Evolutionary conservation across 805 yeast genomes (phyloP).

Genomic region (Candida tammaniensis): DNA sequence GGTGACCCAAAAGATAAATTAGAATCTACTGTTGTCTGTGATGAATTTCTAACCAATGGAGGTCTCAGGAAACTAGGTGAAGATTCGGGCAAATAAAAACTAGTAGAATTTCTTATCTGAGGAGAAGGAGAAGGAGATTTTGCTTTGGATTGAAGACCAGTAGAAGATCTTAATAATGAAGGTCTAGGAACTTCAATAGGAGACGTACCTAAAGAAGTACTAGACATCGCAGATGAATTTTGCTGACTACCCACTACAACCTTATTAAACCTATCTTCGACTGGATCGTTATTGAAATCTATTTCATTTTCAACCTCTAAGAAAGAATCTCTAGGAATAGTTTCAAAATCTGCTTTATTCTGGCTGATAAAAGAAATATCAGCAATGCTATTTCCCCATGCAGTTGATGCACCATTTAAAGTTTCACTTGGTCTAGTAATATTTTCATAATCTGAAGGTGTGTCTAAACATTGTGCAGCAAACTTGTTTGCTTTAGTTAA

Average conservation of each 20-base stretch:
- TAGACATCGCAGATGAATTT: constrained; percentile 1
- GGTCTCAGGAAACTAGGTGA: constrained; percentile 19
- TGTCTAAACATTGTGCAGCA: constrained; percentile 32
- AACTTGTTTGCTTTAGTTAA: constrained; percentile 39
- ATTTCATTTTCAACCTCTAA: constrained; percentile 11
- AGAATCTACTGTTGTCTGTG: constrained; percentile 37
- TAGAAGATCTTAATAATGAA: constrained; percentile 12
- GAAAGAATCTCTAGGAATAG: constrained; percentile 19
- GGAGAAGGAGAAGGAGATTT: constrained; percentile 12
- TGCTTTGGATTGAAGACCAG: constrained; percentile 5
- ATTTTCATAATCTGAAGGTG: constrained; percentile 16
- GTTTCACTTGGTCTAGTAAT: constrained; percentile 44
- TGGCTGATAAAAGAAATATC: constrained; percentile 54
- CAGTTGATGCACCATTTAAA: constrained; percentile 47
- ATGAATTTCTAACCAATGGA: constrained; percentile 27
- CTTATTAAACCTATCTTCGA: constrained; percentile 12
- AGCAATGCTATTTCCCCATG: constrained; percentile 56
- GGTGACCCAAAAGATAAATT: constrained; percentile 18
- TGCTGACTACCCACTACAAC: constrained; percentile 12
- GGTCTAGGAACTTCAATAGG: constrained; percentile 13
- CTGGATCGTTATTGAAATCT: constrained; percentile 9
- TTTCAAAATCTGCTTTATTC: constrained; percentile 36
- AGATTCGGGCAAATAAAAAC: constrained; percentile 9
- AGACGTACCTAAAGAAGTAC: constrained; percentile 8
- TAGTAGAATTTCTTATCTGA: constrained; percentile 15